A percentile compares a stretch with the other conserved stretches of the same genome.
Evolutionary conservation across 371 early-diverging fungal genomes (phyloP).

Genomic region (Rhizomucor pusillus): DNA sequence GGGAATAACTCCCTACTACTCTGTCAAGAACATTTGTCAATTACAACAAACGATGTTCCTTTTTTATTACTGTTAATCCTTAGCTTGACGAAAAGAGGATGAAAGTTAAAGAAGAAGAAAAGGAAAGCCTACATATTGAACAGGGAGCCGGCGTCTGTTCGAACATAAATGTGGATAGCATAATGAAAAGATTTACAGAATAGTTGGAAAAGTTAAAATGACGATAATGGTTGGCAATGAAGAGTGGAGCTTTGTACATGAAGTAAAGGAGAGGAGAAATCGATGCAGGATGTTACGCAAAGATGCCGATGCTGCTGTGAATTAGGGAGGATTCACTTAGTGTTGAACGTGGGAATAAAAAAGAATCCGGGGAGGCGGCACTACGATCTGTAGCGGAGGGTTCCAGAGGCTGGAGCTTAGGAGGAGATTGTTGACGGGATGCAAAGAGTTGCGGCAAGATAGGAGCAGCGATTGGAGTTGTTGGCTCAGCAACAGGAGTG

Average conservation of each 20-base stretch:
- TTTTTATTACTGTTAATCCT: neutral
- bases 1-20: neutral
- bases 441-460: slow-evolving; percentile 8
- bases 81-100: neutral
- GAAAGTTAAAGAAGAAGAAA: slow-evolving; percentile 2
- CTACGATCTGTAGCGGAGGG: slow-evolving; percentile 6
- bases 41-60: neutral
- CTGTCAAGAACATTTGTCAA: neutral
- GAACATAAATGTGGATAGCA: neutral
- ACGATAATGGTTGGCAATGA: slow-evolving; percentile 4
- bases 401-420: slow-evolving; percentile 16
- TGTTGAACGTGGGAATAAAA: too few relatives aligned
- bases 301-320: too few relatives aligned
- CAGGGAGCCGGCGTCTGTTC: neutral
- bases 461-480: neutral
- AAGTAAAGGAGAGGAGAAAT: neutral
- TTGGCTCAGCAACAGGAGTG: too few relatives aligned
- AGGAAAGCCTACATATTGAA: slow-evolving; percentile 1
- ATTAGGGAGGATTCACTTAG: too few relatives aligned
- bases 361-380: too few relatives aligned
- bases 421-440: slow-evolving; percentile 3
- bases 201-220: neutral
- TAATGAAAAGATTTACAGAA: slow-evolving; percentile 5
- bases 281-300: too few relatives aligned
- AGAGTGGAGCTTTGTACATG: slow-evolving; percentile 3